Conservation (phyloP, 805 yeast species). For the Monosporozyma servazzii region DNA sequence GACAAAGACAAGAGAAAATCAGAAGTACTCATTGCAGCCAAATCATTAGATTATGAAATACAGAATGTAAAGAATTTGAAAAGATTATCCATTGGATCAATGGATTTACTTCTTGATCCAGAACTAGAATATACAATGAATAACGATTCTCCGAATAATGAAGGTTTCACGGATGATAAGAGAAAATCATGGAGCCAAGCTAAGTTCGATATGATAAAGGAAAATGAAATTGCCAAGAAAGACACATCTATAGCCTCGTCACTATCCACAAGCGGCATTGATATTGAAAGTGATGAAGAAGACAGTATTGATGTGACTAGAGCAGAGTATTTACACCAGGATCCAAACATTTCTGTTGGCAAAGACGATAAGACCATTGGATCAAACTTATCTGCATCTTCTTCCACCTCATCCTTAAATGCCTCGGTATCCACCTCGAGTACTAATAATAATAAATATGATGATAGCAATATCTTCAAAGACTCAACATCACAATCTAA, state of each 20-base stretch:
- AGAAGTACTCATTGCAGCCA: conserved; percentile 53
- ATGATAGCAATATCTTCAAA: neutral
- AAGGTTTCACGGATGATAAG: conserved; percentile 1
- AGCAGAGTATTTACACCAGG: conserved; percentile 21
- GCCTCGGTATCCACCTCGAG: neutral
- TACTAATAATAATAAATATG: neutral
- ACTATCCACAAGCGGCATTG: neutral
- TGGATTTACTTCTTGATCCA: conserved; percentile 50
- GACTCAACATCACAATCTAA: neutral
- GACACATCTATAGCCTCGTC: neutral
- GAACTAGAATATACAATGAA: conserved; percentile 48
- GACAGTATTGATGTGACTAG: conserved; percentile 24
- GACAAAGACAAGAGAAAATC: conserved; percentile 32
- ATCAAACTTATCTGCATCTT: conserved; percentile 1
- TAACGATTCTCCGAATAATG: conserved; percentile 11
- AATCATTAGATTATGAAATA: conserved; percentile 66
- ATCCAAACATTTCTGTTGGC: neutral
- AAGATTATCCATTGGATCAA: conserved; percentile 58
- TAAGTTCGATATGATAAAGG: conserved; percentile 1
- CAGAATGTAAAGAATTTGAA: conserved; percentile 66
- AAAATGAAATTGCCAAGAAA: neutral
- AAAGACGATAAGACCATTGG: neutral
- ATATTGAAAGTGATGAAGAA: conserved; percentile 7
- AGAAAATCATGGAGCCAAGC: conserved; percentile 14
- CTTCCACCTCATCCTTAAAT: neutral